Conservation (phyloP, 148 eudicot species). For the Camellia granthamiana region DNA sequence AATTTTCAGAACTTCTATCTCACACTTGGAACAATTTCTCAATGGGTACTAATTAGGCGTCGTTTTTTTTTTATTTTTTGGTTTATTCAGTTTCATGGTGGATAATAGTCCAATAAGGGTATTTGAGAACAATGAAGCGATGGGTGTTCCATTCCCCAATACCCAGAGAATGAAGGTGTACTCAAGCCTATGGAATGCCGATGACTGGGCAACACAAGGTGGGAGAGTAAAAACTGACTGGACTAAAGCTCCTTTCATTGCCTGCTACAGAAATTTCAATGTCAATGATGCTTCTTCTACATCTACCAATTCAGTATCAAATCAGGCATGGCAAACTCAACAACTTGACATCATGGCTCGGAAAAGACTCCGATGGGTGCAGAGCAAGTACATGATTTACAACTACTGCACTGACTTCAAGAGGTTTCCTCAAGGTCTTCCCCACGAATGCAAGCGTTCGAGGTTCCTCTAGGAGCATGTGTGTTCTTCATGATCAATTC, state of each 20-base stretch:
- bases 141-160: conserved; percentile 9
- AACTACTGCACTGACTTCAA: conserved; percentile 14
- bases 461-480: not conserved
- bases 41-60: no score
- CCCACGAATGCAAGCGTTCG: not conserved
- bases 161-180: conserved; percentile 8
- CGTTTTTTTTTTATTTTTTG: not conserved
- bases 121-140: not conserved
- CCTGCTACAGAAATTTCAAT: conserved; percentile 5
- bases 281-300: conserved; percentile 4
- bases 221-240: conserved; percentile 16
- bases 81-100: not conserved
- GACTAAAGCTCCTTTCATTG: conserved; percentile 10
- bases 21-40: no score
- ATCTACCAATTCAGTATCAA: not conserved
- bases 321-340: not conserved
- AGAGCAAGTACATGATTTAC: conserved; percentile 15
- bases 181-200: conserved; percentile 19
- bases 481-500: not conserved
- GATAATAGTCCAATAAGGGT: conserved; percentile 7
- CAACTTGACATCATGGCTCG: not conserved
- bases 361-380: conserved; percentile 7
- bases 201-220: conserved; percentile 19
- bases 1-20: not conserved
- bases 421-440: conserved; percentile 17